Evolutionary conservation across 2,329 filamentous ascomycete species (phyloP).

Genomic region (Aspergillus fischeri): DNA sequence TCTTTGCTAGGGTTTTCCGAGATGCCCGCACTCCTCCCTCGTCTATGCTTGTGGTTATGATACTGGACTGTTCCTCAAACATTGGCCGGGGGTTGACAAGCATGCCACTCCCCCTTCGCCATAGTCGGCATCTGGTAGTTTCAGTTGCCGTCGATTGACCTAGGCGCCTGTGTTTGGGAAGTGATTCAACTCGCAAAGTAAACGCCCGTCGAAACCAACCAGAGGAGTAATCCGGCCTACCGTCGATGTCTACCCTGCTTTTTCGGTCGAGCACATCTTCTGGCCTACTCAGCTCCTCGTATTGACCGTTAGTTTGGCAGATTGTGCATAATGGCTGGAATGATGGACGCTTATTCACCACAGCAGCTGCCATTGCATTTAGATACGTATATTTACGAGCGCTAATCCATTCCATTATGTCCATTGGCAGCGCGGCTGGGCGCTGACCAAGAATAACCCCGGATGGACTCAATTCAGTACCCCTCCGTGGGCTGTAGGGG

Average conservation of each 20-base stretch:
- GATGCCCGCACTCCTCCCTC: too few species aligned
- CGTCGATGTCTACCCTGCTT: not conserved
- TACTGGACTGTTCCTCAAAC: not conserved
- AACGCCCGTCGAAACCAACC: not conserved
- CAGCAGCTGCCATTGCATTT: not conserved
- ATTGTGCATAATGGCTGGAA: not conserved
- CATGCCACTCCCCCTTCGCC: not conserved
- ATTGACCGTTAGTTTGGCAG: not conserved
- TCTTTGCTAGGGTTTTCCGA: too few species aligned
- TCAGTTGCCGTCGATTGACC: not conserved
- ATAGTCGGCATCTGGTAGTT: not conserved
- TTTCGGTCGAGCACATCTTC: not conserved
- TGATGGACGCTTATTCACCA: not conserved
- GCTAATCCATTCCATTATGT: not conserved
- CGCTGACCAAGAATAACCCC: not conserved
- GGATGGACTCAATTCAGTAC: not conserved
- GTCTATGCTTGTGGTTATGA: too few species aligned
- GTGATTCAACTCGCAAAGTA: not conserved
- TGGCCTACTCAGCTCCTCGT: not conserved
- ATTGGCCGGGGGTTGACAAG: not conserved
- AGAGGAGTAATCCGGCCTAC: not conserved
- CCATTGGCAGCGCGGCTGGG: not conserved
- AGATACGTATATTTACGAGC: not conserved
- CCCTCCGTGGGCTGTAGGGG: not conserved
- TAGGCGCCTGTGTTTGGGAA: not conserved